A percentile compares a stretch with the other conserved stretches of the same genome.
Conservation (phyloP, 768 basidiomycete genomes). For the Lactarius quietus region DNA sequence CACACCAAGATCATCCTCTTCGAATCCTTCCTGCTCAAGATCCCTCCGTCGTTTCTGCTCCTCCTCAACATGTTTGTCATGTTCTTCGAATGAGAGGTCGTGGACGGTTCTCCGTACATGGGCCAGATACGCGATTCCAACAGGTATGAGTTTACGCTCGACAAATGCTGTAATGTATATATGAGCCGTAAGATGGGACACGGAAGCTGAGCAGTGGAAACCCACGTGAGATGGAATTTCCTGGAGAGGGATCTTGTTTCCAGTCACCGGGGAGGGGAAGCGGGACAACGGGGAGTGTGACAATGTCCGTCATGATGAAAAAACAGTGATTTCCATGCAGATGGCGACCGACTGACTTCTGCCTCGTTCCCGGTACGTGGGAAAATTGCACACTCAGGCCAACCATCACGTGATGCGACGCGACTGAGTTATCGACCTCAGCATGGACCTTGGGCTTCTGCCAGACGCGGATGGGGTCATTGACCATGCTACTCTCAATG, state of each 20-base stretch:
- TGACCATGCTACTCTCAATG: too few relatives aligned
- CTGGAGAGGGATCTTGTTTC: constrained; percentile 38
- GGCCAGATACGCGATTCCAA: constrained; percentile 83
- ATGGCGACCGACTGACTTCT: neutral
- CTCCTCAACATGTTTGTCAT: constrained; percentile 65
- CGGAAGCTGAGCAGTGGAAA: constrained; percentile 22
- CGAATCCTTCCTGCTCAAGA: constrained; percentile 46
- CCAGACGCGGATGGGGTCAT: too few relatives aligned
- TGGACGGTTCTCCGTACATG: constrained; percentile 73
- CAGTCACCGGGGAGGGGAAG: constrained; percentile 45
- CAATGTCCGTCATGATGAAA: constrained; percentile 23
- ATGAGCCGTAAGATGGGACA: neutral
- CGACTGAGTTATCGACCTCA: neutral
- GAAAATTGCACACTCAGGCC: constrained; percentile 2
- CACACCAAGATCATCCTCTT: constrained; percentile 85
- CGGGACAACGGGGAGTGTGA: constrained; percentile 41
- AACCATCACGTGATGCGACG: constrained; percentile 19
- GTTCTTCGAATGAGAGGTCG: constrained; percentile 75
- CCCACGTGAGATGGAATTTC: constrained; percentile 36
- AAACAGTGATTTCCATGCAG: constrained; percentile 6
- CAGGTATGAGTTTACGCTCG: constrained; percentile 64
- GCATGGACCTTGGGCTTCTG: too few relatives aligned
- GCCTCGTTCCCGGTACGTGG: constrained; percentile 22
- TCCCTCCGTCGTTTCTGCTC: constrained; percentile 49
- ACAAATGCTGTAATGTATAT: constrained; percentile 36